Evolutionary conservation across 768 basidiomycete genomes (phyloP), one percentile per base, ranked within the genome.

Genomic region (Cubamyces lactineus): DNA sequence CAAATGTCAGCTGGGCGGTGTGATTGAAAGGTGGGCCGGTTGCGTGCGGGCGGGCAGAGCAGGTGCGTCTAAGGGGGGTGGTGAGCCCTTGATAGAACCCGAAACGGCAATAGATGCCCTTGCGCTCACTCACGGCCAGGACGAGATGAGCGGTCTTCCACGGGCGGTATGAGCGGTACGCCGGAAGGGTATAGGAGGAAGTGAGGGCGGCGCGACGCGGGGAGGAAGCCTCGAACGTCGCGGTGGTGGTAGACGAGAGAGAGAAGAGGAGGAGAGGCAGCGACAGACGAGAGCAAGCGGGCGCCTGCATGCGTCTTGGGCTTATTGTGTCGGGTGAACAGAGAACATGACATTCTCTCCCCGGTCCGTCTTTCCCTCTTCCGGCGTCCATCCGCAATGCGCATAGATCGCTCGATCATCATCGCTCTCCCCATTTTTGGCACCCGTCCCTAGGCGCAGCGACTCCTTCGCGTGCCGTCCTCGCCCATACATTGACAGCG

Each of bases 291-390:
- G 63, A 53, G 41, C 38, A 23, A 26, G 11, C 26, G 43, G 54
- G 58, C 34, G 34, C 9, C 34, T 34, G 34, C 34, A 34, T 34
- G 63, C 58, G 58, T 43, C 63, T 52, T 43, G 48, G 53, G 58
- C 59, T 64, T 64, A 64, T 64, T 64, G 63, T 64, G 58, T 59
- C 57, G 39, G 38, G 38, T 48, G 61, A 55, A 24, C 54, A 52
- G 43, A n/a, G 38, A 40, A 12, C 53, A 50, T 51, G 41, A 59
- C 47, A 21, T 17, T 12, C 30, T 53, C 34, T 16, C 48, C 43
- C 46, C 53, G 53, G 28, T 34, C 59, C 40, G 28, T 13, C 46
- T 46, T 61, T 24, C 47, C 53, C 40, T 59, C 26, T 59, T 40
- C 39, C 28, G 19, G 49, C 47, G 46, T 34, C 43, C 30, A 42